Percentiles rank a stretch among this genome's conserved stretches.
These are phyloP conservation scores for Margaritispora aquatica DNA, from an alignment of 495 filamentous ascomycete genomes.

Conservation along the genomic window DNA sequence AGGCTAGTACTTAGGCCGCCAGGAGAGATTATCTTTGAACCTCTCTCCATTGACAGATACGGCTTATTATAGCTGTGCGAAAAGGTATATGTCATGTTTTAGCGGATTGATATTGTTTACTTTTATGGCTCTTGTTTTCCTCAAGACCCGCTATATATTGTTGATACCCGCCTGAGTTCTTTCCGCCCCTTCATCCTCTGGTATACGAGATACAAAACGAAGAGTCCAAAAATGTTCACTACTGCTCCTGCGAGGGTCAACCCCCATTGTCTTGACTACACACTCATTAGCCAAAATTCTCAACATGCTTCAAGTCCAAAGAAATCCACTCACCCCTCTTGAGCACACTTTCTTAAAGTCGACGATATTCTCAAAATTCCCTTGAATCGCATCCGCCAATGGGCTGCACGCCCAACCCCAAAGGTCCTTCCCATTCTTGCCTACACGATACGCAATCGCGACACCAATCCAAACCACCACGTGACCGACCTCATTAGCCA, in stretches of 20 bases:
- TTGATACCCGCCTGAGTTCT: neutral
- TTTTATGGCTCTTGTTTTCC: too few relatives aligned
- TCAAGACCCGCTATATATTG: neutral
- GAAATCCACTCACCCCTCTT: conserved; percentile 2
- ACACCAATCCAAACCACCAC: conserved; percentile 14
- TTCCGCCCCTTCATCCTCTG: neutral
- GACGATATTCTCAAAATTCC: conserved; percentile 7
- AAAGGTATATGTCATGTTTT: too few relatives aligned
- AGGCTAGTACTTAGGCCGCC: too few relatives aligned
- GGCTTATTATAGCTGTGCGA: too few relatives aligned
- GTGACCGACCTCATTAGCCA: conserved; percentile 2
- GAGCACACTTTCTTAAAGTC: conserved; percentile 8
- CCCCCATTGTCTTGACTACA: neutral
- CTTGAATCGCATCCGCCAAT: conserved; percentile 6
- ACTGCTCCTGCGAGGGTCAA: neutral
- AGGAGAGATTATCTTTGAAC: too few relatives aligned
- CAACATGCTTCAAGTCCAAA: neutral
- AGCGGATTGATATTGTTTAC: too few relatives aligned
- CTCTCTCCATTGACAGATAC: too few relatives aligned
- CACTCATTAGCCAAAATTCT: neutral
- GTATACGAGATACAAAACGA: neutral
- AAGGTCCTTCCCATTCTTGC: conserved; percentile 14
- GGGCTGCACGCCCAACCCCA: conserved; percentile 16
- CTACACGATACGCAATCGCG: conserved; percentile 8
- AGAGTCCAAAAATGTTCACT: neutral